Percentiles rank a stretch among this genome's conserved stretches.
Conservation (phyloP, 345 rosid species). For the Brassica nigra region DNA sequence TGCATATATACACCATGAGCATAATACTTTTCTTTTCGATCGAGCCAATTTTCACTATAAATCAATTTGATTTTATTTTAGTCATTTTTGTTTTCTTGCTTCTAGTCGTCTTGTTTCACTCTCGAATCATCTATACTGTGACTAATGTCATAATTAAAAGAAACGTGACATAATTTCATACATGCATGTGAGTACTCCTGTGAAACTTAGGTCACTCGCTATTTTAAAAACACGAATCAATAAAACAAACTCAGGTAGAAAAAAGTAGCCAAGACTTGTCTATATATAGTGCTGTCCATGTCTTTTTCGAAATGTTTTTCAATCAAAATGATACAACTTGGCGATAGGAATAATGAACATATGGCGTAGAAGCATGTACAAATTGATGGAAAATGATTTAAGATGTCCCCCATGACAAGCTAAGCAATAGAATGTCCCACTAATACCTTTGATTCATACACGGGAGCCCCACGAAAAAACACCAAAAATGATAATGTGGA, state of each 20-base stretch:
- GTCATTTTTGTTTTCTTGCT: neutral
- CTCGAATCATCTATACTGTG: neutral
- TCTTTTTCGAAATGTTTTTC: neutral
- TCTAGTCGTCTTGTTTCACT: neutral
- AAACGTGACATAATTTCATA: neutral
- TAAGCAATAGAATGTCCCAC: slow-evolving; percentile 38
- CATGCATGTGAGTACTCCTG: slow-evolving; percentile 19
- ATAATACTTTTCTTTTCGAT: neutral
- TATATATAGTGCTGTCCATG: slow-evolving; percentile 11
- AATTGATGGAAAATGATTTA: slow-evolving; percentile 37
- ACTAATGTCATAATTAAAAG: neutral
- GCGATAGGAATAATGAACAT: neutral
- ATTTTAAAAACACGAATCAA: slow-evolving; percentile 5
- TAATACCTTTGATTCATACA: slow-evolving; percentile 24
- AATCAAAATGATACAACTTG: slow-evolving; percentile 15
- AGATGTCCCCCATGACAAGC: slow-evolving; percentile 44
- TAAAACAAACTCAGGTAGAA: slow-evolving; percentile 13
- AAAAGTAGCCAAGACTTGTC: slow-evolving; percentile 11
- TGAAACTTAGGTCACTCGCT: neutral
- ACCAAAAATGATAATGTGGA: slow-evolving; percentile 4
- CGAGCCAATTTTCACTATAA: neutral
- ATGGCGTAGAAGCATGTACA: slow-evolving; percentile 38
- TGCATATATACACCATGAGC: neutral
- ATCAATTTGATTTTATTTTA: neutral
- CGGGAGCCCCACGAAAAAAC: slow-evolving; percentile 11